phyloP scores from a whole-genome alignment of 2,329 filamentous ascomycete species.

The Epichloe typhina region DNA sequence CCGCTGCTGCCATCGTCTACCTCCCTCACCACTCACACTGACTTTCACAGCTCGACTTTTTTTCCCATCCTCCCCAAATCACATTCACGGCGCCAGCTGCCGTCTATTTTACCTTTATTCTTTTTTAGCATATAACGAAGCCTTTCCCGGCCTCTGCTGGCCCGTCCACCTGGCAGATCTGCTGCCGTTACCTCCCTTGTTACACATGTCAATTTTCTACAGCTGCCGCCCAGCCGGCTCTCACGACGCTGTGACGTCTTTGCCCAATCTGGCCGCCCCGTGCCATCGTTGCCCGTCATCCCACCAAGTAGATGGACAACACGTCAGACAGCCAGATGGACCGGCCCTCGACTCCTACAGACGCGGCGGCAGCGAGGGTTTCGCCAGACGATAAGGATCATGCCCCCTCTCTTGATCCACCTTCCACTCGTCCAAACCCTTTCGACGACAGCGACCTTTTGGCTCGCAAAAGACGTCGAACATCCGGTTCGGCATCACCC shows the following conservation, averaged over 20 bases:
- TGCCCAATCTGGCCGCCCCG: conserved; percentile 30
- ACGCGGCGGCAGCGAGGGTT: conserved; percentile 31
- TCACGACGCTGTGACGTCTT: conserved; percentile 37
- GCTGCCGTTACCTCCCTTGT: conserved; percentile 14
- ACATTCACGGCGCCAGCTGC: conserved; percentile 1
- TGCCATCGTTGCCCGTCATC: conserved; percentile 10
- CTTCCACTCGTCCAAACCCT: conserved; percentile 49
- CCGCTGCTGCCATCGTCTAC: conserved; percentile 13
- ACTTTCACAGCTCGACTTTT: conserved; percentile 1
- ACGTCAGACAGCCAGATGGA: conserved; percentile 31
- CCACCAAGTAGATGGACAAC: conserved; percentile 4
- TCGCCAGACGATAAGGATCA: conserved; percentile 27
- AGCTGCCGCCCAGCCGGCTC: conserved; percentile 40
- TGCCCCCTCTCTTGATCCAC: conserved; percentile 37
- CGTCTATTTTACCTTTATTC: not conserved
- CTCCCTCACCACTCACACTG: conserved; percentile 2
- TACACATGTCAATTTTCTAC: conserved; percentile 45
- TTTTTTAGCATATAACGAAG: not conserved
- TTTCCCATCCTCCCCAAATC: not conserved
- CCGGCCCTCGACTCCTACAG: conserved; percentile 33
- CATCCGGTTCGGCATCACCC: conserved; percentile 41
- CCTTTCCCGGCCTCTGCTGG: not conserved
- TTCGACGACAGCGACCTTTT: conserved; percentile 45
- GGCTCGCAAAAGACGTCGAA: conserved; percentile 49
- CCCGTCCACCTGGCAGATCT: not conserved